Conservation (phyloP, 306 rosid genomes). For the Parietaria judaica region DNA sequence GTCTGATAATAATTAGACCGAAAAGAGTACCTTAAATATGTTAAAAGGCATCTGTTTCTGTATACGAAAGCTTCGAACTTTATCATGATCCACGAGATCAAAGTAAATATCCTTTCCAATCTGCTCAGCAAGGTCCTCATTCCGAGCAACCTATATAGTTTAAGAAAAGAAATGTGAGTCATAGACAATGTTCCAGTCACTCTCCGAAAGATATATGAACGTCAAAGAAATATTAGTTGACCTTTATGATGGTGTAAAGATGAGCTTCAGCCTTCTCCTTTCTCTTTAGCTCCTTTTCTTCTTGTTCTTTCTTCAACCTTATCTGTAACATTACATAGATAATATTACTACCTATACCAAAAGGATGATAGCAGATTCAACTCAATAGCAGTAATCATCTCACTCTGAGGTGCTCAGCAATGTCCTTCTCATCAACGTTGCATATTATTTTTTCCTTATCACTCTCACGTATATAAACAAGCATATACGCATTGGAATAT, state of each 20-base stretch:
- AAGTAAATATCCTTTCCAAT: slow-evolving; percentile 81
- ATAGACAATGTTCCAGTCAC: background rate
- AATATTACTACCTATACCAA: background rate
- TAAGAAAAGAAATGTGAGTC: slow-evolving; percentile 1
- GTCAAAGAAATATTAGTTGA: slow-evolving; percentile 4
- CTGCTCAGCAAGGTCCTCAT: slow-evolving; percentile 63
- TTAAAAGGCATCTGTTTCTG: slow-evolving; percentile 73
- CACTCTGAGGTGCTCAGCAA: slow-evolving; percentile 97
- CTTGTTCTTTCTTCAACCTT: slow-evolving; percentile 93
- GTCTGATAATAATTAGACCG: no score
- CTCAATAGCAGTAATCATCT: slow-evolving; percentile 16
- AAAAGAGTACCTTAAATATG: slow-evolving; percentile 56
- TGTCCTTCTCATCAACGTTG: slow-evolving; percentile 96
- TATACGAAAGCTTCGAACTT: slow-evolving; percentile 87
- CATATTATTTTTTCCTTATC: slow-evolving; percentile 97
- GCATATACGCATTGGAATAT: slow-evolving; percentile 97
- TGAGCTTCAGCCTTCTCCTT: slow-evolving; percentile 97
- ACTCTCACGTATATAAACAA: slow-evolving; percentile 93
- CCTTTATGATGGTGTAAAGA: slow-evolving; percentile 94
- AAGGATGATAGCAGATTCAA: background rate
- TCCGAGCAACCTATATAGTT: slow-evolving; percentile 63
- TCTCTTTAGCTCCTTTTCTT: slow-evolving; percentile 86
- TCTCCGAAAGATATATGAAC: background rate
- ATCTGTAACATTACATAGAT: slow-evolving; percentile 32
- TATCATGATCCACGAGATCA: slow-evolving; percentile 96